These are phyloP conservation scores for Metschnikowia anglica DNA, from an alignment of 805 yeast species.

Conservation along the genomic window DNA sequence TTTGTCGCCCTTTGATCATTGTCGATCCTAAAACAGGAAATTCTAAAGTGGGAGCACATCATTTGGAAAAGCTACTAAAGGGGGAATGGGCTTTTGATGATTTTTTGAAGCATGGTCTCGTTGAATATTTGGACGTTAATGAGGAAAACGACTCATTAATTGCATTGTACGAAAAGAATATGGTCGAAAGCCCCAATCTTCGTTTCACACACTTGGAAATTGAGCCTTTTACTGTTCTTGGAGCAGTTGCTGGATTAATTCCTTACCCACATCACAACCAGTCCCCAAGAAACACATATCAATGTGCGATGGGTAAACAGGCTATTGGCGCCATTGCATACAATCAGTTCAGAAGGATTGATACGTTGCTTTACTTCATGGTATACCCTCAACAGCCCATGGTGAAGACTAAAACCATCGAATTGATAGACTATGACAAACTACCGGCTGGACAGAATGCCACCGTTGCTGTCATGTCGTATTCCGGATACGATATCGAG, in stretches of 20 bases:
- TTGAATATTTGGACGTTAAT: slow-evolving; percentile 94
- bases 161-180: slow-evolving; percentile 74
- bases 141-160: slow-evolving; percentile 94
- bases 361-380: slow-evolving; percentile 89
- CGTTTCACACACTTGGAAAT: slow-evolving; percentile 87
- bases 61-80: slow-evolving; percentile 56
- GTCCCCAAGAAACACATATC: slow-evolving; percentile 89
- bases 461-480: slow-evolving; percentile 98
- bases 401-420: slow-evolving; percentile 97
- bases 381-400: slow-evolving; percentile 99
- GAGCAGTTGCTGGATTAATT: slow-evolving; percentile 90
- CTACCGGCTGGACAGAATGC: slow-evolving; percentile 99
- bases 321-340: slow-evolving; percentile 99
- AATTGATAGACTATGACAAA: slow-evolving; percentile 91
- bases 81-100: slow-evolving; percentile 91
- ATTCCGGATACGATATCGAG: slow-evolving; percentile 98
- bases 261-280: slow-evolving; percentile 93
- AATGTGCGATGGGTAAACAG: slow-evolving; percentile 97
- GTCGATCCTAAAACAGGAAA: slow-evolving; percentile 58
- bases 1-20: slow-evolving; percentile 93
- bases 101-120: slow-evolving; percentile 79
- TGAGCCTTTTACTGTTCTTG: slow-evolving; percentile 89
- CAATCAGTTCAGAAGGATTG: slow-evolving; percentile 93
- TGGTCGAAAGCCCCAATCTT: slow-evolving; percentile 44
- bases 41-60: slow-evolving; percentile 70